phyloP scores from a whole-genome alignment of 176 grass and related monocot genomes.

The Carex cristatella region DNA sequence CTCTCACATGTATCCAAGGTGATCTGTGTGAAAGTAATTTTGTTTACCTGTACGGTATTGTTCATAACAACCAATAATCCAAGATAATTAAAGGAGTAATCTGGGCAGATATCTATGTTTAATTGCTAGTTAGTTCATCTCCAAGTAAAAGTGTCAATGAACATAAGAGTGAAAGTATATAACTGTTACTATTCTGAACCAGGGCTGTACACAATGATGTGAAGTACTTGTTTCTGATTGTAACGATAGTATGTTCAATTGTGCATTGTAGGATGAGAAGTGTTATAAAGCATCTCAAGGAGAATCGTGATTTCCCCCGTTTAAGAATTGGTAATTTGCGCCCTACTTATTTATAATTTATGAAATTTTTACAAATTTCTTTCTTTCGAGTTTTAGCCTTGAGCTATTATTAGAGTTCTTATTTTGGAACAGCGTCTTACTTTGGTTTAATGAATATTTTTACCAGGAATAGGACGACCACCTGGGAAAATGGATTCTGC shows the following conservation, averaged over 20 bases:
- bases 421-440: not conserved
- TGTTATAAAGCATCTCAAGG: conserved; percentile 82
- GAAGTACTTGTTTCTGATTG: not conserved
- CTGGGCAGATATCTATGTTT: not conserved
- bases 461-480: conserved; percentile 75
- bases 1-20: not conserved
- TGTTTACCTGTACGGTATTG: not conserved
- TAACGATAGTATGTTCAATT: not conserved
- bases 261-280: conserved; percentile 66
- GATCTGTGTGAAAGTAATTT: not conserved
- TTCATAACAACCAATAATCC: not conserved
- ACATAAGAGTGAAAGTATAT: not conserved
- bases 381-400: not conserved
- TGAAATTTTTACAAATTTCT: not conserved
- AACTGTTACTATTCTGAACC: not conserved
- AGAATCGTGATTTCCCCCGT: conserved; percentile 67
- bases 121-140: not conserved
- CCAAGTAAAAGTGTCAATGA: not conserved
- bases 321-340: conserved; percentile 62
- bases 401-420: not conserved
- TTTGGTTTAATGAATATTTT: not conserved
- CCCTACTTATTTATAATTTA: not conserved
- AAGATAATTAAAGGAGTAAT: not conserved
- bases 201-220: not conserved
- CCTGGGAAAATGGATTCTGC: conserved; percentile 94